Conservation (phyloP, 2,329 filamentous ascomycete genomes). For the Ceratocystis destructans region DNA sequence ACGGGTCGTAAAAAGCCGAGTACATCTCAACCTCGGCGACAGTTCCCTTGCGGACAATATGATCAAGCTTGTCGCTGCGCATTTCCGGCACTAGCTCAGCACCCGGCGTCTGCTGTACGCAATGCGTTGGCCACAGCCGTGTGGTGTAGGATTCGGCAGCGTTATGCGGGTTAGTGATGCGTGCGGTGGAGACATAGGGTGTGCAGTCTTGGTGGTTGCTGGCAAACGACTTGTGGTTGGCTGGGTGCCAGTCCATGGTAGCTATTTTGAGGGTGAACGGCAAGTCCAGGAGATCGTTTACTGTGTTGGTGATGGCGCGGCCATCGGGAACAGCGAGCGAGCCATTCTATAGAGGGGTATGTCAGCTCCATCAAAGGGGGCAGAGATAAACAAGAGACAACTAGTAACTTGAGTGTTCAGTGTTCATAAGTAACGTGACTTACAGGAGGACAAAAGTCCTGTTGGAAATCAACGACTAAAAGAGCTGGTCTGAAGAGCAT, state of each 20-base stretch:
- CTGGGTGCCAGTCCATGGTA: slow-evolving; percentile 86
- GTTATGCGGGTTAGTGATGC: slow-evolving; percentile 54
- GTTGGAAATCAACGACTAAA: slow-evolving; percentile 76
- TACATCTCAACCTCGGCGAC: slow-evolving; percentile 77
- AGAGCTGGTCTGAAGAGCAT: slow-evolving; percentile 37
- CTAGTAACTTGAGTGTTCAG: slow-evolving; percentile 2
- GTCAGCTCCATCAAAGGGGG: slow-evolving; percentile 10
- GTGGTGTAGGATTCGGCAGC: slow-evolving; percentile 48
- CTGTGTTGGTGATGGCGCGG: slow-evolving; percentile 50
- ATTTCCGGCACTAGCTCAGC: slow-evolving; percentile 63
- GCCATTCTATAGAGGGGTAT: slow-evolving; percentile 47
- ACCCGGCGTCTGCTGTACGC: slow-evolving; percentile 61
- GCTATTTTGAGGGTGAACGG: slow-evolving; percentile 65
- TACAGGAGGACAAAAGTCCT: slow-evolving; percentile 89
- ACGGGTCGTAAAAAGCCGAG: slow-evolving; percentile 75
- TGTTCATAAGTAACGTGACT: slow-evolving; percentile 26
- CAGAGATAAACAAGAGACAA: background rate
- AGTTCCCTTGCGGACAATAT: slow-evolving; percentile 64
- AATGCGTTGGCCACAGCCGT: slow-evolving; percentile 81
- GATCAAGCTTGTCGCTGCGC: slow-evolving; percentile 43
- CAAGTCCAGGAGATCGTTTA: slow-evolving; percentile 62
- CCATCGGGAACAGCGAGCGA: slow-evolving; percentile 68
- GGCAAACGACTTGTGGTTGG: slow-evolving; percentile 76
- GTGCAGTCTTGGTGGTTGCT: slow-evolving; percentile 53
- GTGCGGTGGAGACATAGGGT: slow-evolving; percentile 52